phyloP scores from a whole-genome alignment of 257 asterid species.

The Solanum arcanum region DNA sequence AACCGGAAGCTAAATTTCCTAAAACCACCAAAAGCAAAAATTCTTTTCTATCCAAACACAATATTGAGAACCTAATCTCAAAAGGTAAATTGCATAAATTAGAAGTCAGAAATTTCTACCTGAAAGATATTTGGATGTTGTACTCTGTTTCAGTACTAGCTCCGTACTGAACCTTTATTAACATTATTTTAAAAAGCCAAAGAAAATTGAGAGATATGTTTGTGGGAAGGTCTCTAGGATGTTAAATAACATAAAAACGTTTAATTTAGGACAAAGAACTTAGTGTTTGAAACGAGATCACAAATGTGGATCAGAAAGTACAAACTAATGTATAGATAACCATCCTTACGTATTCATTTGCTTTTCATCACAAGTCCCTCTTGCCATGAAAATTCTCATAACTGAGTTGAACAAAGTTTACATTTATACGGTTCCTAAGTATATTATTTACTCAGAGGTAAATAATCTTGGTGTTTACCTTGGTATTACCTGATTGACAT shows the following conservation, averaged over 20 bases:
- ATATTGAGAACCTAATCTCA: background rate
- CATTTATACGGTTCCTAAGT: conserved; percentile 85
- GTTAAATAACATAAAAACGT: background rate
- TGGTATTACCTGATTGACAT: background rate
- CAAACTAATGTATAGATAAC: background rate
- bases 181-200: background rate
- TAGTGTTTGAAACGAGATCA: background rate
- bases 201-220: background rate
- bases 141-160: background rate
- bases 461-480: background rate
- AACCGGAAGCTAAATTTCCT: background rate
- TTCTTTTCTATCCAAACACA: background rate
- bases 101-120: background rate
- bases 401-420: conserved; percentile 75
- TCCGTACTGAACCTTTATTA: background rate
- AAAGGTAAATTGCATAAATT: background rate
- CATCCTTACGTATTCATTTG: background rate
- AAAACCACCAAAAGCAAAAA: background rate
- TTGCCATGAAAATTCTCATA: conserved; percentile 65
- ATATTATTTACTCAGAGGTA: conserved; percentile 60
- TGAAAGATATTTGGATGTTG: background rate
- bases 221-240: background rate
- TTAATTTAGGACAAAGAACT: background rate
- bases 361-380: conserved; percentile 38
- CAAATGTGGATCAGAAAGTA: background rate